Conservation (phyloP, 2,329 filamentous ascomycete genomes). For the Scolecobasidium constrictum region DNA sequence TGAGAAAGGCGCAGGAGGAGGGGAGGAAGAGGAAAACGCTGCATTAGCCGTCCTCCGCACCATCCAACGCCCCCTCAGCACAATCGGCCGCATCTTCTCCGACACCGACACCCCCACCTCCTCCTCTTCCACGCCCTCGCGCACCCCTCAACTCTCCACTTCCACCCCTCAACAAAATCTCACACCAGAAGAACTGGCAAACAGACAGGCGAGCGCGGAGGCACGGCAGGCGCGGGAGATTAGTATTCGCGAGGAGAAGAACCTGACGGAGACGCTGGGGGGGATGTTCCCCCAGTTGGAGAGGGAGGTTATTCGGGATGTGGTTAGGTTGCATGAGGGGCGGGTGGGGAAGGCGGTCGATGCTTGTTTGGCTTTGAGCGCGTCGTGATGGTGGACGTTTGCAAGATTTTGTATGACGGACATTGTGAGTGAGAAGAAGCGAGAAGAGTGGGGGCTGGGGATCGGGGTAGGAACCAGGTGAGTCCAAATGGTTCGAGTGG, state of each 20-base stretch:
- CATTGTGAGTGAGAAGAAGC: no score
- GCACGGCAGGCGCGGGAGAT: conserved; percentile 76
- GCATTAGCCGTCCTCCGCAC: conserved; percentile 78
- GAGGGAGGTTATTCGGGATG: conserved; percentile 88
- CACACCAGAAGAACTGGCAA: conserved; percentile 77
- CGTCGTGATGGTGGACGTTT: no score
- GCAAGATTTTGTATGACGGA: no score
- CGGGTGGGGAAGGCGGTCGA: conserved; percentile 42
- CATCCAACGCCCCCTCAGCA: conserved; percentile 82
- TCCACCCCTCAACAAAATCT: conserved; percentile 32
- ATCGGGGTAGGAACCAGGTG: no score
- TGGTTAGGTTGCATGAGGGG: conserved; percentile 91
- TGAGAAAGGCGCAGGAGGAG: conserved; percentile 20
- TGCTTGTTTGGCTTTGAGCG: conserved; percentile 29
- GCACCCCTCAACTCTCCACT: conserved; percentile 10
- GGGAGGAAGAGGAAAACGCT: conserved; percentile 55
- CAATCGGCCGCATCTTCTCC: conserved; percentile 90
- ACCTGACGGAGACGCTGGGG: conserved; percentile 84
- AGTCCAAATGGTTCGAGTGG: no score
- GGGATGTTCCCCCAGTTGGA: conserved; percentile 97
- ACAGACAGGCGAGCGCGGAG: conserved; percentile 82
- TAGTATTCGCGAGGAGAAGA: conserved; percentile 73
- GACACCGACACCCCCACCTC: conserved; percentile 42
- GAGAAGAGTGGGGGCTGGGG: no score
- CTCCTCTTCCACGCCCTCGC: not conserved